A percentile compares a stretch with the other conserved stretches of the same genome.
Conservation (phyloP, 78 protist genomes). For the Dictyostelium citrinum region DNA sequence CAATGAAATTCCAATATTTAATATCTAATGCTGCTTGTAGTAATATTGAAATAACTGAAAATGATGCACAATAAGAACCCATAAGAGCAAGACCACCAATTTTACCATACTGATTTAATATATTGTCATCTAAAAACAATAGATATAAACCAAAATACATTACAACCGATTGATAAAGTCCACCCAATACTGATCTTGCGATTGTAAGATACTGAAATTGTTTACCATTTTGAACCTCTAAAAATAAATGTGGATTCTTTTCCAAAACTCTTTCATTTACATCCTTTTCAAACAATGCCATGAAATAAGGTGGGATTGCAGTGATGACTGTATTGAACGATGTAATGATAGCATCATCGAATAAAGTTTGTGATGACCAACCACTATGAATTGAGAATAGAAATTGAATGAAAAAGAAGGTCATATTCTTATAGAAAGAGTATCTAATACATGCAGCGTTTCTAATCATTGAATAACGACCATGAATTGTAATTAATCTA, state of each 20-base stretch:
- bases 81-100: constrained; percentile 2
- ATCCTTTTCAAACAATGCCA: constrained; percentile 64
- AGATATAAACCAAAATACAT: constrained; percentile 6
- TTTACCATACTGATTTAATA: constrained; percentile 11
- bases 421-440: constrained; percentile 89
- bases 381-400: constrained; percentile 66
- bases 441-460: constrained; percentile 78
- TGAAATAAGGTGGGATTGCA: constrained; percentile 74
- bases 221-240: constrained; percentile 25
- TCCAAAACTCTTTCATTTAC: constrained; percentile 14
- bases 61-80: constrained; percentile 6
- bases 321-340: constrained; percentile 86
- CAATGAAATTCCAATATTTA: background rate
- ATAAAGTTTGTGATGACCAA: constrained; percentile 82
- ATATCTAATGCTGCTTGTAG: constrained; percentile 15
- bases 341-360: constrained; percentile 73
- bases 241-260: constrained; percentile 30
- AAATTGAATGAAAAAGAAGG: constrained; percentile 71
- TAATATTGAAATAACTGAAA: background rate
- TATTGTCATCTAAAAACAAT: background rate
- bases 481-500: constrained; percentile 89
- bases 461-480: constrained; percentile 85
- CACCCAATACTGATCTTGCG: background rate
- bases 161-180: constrained; percentile 57
- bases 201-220: constrained; percentile 22